These are phyloP conservation scores for Botrytis cinerea DNA, from an alignment of 2,329 filamentous ascomycete genomes.

Conservation along the genomic window DNA sequence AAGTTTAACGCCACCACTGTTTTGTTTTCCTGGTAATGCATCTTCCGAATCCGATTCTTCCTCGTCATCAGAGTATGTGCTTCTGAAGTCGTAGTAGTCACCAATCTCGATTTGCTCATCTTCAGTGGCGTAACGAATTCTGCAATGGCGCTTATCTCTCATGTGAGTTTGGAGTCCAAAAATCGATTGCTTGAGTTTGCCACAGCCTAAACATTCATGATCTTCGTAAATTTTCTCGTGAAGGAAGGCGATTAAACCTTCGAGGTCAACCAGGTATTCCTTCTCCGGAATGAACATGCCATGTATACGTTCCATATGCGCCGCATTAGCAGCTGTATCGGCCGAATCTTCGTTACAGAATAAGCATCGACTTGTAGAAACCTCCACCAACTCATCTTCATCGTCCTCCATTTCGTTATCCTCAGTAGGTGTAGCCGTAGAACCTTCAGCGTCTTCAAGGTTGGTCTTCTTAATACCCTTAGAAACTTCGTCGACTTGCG, in stretches of 20 bases:
- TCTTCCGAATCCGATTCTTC: constrained; percentile 60
- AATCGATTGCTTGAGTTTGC: constrained; percentile 75
- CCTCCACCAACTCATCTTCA: constrained; percentile 49
- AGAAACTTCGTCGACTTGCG: constrained; percentile 76
- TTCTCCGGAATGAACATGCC: constrained; percentile 96
- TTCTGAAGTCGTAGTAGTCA: constrained; percentile 95
- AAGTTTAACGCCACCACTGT: constrained; percentile 66
- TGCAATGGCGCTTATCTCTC: constrained; percentile 95
- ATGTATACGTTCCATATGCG: constrained; percentile 90
- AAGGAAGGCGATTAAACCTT: constrained; percentile 77
- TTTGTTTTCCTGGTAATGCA: constrained; percentile 51
- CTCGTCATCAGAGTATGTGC: constrained; percentile 86
- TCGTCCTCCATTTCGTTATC: constrained; percentile 49
- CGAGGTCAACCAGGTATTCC: constrained; percentile 76
- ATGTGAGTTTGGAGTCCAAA: constrained; percentile 92
- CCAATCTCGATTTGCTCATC: constrained; percentile 92
- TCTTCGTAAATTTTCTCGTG: constrained; percentile 77
- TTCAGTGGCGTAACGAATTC: constrained; percentile 87
- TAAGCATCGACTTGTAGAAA: constrained; percentile 59
- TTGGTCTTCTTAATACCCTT: constrained; percentile 72
- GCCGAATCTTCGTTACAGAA: constrained; percentile 91
- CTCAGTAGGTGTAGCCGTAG: constrained; percentile 33
- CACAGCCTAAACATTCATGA: constrained; percentile 85
- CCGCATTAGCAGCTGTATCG: constrained; percentile 71
- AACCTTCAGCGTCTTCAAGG: constrained; percentile 43